A percentile compares a stretch with the other conserved stretches of the same genome.
phyloP scores from a whole-genome alignment of 306 rosid genomes.

The Begonia masoniana region DNA sequence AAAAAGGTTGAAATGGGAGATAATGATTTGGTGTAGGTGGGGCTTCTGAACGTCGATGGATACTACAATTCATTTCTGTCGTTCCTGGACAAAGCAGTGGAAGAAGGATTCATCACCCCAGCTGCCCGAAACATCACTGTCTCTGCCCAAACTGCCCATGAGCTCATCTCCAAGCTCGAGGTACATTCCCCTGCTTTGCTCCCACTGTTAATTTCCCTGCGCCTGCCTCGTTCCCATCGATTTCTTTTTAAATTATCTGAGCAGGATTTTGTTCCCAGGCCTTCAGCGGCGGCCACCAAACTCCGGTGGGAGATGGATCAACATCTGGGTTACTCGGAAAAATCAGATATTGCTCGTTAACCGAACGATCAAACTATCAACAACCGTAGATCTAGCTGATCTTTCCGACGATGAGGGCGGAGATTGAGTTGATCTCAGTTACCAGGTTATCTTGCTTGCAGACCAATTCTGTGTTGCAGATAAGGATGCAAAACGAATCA shows the following conservation, averaged over 20 bases:
- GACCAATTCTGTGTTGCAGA: no score
- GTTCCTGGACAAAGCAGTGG: conserved; percentile 91
- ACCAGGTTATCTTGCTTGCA: no score
- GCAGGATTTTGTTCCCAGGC: conserved; percentile 64
- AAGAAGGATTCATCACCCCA: conserved; percentile 75
- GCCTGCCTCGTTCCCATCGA: not conserved
- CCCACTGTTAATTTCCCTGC: not conserved
- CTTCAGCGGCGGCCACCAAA: conserved; percentile 40
- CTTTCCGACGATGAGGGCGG: no score
- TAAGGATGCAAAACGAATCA: no score
- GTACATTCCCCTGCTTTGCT: conserved; percentile 14
- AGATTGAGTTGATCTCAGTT: no score
- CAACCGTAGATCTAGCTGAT: conserved; percentile 13
- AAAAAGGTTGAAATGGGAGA: not conserved
- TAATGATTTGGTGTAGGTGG: conserved; percentile 43
- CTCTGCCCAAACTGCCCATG: conserved; percentile 93
- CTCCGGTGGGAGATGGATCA: conserved; percentile 92
- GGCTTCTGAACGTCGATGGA: conserved; percentile 90
- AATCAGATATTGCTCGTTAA: conserved; percentile 78
- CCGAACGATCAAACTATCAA: not conserved
- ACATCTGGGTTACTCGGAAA: conserved; percentile 43
- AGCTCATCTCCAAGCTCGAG: conserved; percentile 87
- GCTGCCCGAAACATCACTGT: conserved; percentile 95
- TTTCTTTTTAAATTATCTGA: conserved; percentile 20
- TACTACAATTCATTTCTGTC: conserved; percentile 76